Evolutionary conservation across 106 monocot species (phyloP), one percentile per base, ranked within the genome.

Genomic region (Dendrobium huoshanense): DNA sequence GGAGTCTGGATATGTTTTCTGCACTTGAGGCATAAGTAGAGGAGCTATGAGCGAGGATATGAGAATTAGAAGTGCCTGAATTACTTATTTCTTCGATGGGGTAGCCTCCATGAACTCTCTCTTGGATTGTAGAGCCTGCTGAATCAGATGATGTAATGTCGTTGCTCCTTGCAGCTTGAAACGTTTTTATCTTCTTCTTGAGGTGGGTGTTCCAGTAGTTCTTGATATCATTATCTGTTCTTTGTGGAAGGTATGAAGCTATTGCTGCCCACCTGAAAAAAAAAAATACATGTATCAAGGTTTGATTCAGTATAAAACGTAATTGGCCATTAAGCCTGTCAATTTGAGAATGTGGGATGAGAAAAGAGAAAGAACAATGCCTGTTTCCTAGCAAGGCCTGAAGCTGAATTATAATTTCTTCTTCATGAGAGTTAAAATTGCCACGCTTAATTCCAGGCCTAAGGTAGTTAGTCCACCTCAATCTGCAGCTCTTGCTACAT

Each of bases 201-300:
- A 93, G 85, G 85, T 93, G 93, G 13, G 90, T 90, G 86, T 93
- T 93, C 93, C 93, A 93, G 83, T 90, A 93, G 80, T 93, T 93
- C 85, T 93, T 93, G 82, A 93, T 90, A 70, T 93, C 93, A 44
- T 93, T 93, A 58, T 93, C 93, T 41, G 93, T 93, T 79, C 93
- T 88, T 51, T 83, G 93, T 5, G 93, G 93, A 47, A 93, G 93
- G 80, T 90, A 90, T 55, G 93, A 90, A 40, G 92, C 92, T 79
- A 92, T 92, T 4, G 92, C 86, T 22, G 92, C 92, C 92, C 92
- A 92, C 77, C 92, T 92, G 79, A 45, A 77, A n/a, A 41, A 73
- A 41, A 65, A 65, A 25, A 3, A 65, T 7, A 65, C n/a, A 15
- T 4, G 8, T n/a, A 65, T 65, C 25, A 25, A 9, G 0, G 10